A percentile compares a stretch with the other conserved stretches of the same genome.
Evolutionary conservation across 495 filamentous ascomycete species (phyloP).

Genomic region (Mycothermus thermophilus): DNA sequence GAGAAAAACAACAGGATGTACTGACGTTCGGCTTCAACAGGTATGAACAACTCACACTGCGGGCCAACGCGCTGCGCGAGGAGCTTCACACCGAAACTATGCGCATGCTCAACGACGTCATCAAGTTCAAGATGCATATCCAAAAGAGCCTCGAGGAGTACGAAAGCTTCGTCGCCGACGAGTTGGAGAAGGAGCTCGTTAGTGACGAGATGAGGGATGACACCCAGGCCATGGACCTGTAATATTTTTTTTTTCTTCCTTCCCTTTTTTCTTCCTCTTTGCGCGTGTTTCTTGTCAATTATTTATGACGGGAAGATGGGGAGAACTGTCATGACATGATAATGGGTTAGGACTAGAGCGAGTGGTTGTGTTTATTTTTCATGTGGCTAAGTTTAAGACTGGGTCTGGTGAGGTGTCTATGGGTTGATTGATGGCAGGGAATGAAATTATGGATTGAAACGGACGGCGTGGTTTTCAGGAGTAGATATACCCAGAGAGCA

Average conservation of each 20-base stretch:
- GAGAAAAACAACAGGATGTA: background rate
- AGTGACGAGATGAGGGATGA: constrained; percentile 31
- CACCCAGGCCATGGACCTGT: constrained; percentile 15
- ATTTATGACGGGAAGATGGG: too few relatives aligned
- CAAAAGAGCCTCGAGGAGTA: constrained; percentile 86
- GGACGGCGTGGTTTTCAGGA: too few relatives aligned
- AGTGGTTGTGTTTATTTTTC: too few relatives aligned
- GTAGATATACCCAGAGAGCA: too few relatives aligned
- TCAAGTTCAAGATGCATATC: constrained; percentile 96
- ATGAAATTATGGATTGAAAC: too few relatives aligned
- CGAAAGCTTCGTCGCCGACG: constrained; percentile 79
- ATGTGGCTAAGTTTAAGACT: too few relatives aligned
- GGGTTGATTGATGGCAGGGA: too few relatives aligned
- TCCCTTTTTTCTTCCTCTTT: background rate
- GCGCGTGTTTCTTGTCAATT: too few relatives aligned
- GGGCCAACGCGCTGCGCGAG: constrained; percentile 72
- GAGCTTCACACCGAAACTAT: constrained; percentile 93
- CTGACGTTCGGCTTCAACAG: constrained; percentile 29
- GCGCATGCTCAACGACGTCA: constrained; percentile 89
- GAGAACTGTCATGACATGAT: too few relatives aligned
- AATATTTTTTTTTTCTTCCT: background rate
- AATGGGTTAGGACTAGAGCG: too few relatives aligned
- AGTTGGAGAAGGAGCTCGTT: constrained; percentile 70
- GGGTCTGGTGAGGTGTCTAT: too few relatives aligned
- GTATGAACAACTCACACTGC: constrained; percentile 79